Base-by-base conservation (phyloP, 2,329 filamentous ascomycete genomes). In the Neofusicoccum umdonicola region DNA sequence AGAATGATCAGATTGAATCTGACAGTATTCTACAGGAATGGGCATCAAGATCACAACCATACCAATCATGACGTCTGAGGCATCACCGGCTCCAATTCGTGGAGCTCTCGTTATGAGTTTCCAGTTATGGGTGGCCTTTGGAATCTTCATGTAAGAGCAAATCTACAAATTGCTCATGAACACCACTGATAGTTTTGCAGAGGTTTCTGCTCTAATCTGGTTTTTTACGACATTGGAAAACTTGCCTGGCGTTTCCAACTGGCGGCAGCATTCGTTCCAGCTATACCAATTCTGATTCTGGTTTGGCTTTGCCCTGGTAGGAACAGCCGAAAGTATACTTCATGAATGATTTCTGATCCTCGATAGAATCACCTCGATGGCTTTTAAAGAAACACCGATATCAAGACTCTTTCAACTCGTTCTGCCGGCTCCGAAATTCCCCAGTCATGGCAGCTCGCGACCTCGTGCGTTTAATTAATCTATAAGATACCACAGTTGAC, bases 31-130 rank as follows among this genome's bases (percentile, higher is more conserved):
- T 57, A 57, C 79, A 11, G 78, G 79, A n/a, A 81, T 82, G 78
- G 80, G 79, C 31, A 67, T 78, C 11, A 81, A 82, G 66, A 78
- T 76, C 65, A 72, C 76, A 4, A 82, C 80, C 1, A 79, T 81
- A 0, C 80, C 80, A 0, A 72, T 79, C n/a, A 79, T 75, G 50
- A 70, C 76, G 3, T 76, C 78, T 1, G 77, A 79, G 65, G 75
- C 70, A 3, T 71, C 76, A 1, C 78, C 78, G 0, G 72, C 74
- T 39, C 69, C 67, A 1, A 77, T 80, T 51, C 72, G 78, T n/a
- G 78, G 78, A n/a, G 80, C 76, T 13, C 69, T 82, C 0, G 80
- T 80, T 31, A 82, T 81, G 79, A 74, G 72, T 41, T 82, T 79
- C 78, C 79, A 82, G 60, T 73, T 81, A 47, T 79, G 76, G 76